Evolutionary conservation across 1,139 yeast genomes (phyloP), one percentile per base, ranked within the genome.

Genomic region (Candida pseudoviswanathii): DNA sequence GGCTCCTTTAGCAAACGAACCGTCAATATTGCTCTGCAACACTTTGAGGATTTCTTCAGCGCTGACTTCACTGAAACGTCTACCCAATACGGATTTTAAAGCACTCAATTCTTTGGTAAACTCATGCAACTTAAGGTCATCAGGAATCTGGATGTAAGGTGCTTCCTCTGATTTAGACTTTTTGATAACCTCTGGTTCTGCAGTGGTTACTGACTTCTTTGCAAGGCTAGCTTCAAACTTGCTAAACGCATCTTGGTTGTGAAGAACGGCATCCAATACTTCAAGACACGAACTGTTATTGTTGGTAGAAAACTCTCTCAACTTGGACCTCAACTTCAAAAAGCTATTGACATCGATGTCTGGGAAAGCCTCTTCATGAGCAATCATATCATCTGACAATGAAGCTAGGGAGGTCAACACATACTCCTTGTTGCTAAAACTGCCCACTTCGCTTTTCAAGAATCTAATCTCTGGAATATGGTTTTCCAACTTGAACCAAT

Each of bases 21-120:
- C 62, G 11, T 65, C 64, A 30, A 65, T 62, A 11, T 64, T 51
- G 22, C 39, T 53, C 6, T 60, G 62, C 49, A 68, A 58, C 3
- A 55, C 41, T 1, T 50, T 43, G 22, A 58, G 46, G 10, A 70
- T 54, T 22, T 60, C 59, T 1, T 50, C 47, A 5, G 56, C 30
- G 11, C 43, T 29, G 10, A 41, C 37, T 3, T 44, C 30, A 4
- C 37, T 41, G 44, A 53, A 53, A 4, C 48, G 50, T 8, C 51
- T 48, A 7, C 54, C 50, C 33, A 68, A 59, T 27, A 55, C 58
- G 2, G 51, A 46, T 37, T 54, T 58, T 9, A 69, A 51, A 6
- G 52, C 48, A 11, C 52, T 47, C 38, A 71, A 55, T 47, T 68
- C 71, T 4, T 57, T 47, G 2, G 51, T 39, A 43, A 60, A 69